These are phyloP conservation scores for Hyphodiscus hymeniophilus DNA, from an alignment of 495 filamentous ascomycete genomes.

Conservation along the genomic window DNA sequence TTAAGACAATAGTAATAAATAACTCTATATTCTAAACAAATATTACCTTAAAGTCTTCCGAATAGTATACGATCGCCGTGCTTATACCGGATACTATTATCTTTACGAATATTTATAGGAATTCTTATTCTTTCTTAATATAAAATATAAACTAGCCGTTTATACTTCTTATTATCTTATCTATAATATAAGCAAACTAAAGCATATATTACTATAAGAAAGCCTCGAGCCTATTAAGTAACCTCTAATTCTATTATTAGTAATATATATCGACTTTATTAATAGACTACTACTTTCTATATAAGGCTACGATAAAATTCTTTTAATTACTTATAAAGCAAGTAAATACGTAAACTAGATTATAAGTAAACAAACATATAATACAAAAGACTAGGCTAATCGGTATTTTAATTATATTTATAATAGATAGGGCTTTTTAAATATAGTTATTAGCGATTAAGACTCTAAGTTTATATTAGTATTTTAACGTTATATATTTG, in stretches of 20 bases:
- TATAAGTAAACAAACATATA: not conserved
- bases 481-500: not conserved
- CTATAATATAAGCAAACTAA: not conserved
- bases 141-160: not conserved
- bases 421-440: no score
- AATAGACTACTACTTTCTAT: not conserved
- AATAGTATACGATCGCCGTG: not conserved
- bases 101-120: not conserved
- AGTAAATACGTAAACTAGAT: not conserved
- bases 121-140: not conserved
- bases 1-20: not conserved
- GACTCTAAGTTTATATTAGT: not conserved
- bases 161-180: not conserved
- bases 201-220: not conserved
- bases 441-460: not conserved
- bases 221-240: not conserved
- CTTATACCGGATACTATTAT: not conserved
- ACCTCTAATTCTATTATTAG: not conserved
- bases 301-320: not conserved
- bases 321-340: not conserved
- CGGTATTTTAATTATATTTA: not conserved
- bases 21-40: not conserved
- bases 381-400: not conserved
- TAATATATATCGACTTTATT: not conserved
- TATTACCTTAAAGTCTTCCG: not conserved